Evolutionary conservation across 2,329 filamentous ascomycete genomes (phyloP), one percentile per base, ranked within the genome.

Genomic region (Botrytis galanthina): DNA sequence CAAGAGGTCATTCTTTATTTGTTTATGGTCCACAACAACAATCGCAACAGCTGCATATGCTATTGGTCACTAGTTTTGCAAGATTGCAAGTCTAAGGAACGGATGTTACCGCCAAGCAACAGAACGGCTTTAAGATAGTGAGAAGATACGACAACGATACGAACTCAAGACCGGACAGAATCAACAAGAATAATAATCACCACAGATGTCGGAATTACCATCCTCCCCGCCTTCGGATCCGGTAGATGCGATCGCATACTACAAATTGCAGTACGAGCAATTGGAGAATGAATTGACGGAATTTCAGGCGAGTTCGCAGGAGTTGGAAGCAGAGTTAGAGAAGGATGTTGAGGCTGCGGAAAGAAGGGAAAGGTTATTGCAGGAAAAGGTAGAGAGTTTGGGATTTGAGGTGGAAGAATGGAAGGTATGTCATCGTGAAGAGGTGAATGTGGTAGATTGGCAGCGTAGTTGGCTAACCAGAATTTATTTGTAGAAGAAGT

Each of bases 341-440:
- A 97, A 95, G 85, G 96, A 99, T 82, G 91, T 99, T 73, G 95
- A 98, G 79, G 92, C 93, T 62, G 95, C 95, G 62, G 96, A 99
- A 86, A 97, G 97, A 85, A 90, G 94, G 79, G 95, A 98, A 84
- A 89, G 94, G 76, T 86, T 90, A 76, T 84, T 98, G 78, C 91
- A 95, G 82, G 92, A 97, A 82, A 97, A 95, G 85, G 92, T 93
- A 0, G 95, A 98, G 82, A 88, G 87, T 54, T 83, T 97, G 76
- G 90, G 88, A 68, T 99, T 94, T 80, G 95, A 98, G 82, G 95
- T 96, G 0, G 94, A 98, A 74, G 96, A 99, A 84, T 99, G 96
- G 96, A 98, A 98, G 91, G 94, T 95, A 85, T 83, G 88, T 81
- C 68, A 54, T 48, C 26, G n/a, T 48, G 35, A 42, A 71, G 54